These are phyloP conservation scores for Neurospora sp. DNA, from an alignment of 2,329 filamentous ascomycete species.

Conservation along the genomic window DNA sequence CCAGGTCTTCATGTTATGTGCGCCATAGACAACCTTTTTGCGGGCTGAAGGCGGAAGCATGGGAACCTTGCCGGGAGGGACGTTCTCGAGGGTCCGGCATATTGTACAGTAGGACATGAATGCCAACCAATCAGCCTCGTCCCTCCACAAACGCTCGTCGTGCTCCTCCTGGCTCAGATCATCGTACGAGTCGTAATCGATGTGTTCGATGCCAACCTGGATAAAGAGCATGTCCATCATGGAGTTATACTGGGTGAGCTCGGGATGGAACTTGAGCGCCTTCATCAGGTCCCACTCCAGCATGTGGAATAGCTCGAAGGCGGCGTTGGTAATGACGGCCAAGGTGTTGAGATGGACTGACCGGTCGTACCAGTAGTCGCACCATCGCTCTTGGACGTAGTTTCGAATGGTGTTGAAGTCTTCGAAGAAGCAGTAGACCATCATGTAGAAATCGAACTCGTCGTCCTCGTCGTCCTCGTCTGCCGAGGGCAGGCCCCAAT, in stretches of 20 bases:
- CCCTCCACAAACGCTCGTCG: slow-evolving; percentile 17
- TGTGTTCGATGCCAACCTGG: slow-evolving; percentile 19
- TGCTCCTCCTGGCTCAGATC: slow-evolving; percentile 12
- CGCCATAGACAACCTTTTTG: slow-evolving; percentile 13
- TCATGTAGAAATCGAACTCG: slow-evolving; percentile 23
- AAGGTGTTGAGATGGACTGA: slow-evolving; percentile 18
- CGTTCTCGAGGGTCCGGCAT: slow-evolving; percentile 7
- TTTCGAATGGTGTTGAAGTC: slow-evolving; percentile 24
- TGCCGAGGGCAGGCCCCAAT: slow-evolving; percentile 12
- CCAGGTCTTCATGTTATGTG: slow-evolving; percentile 10
- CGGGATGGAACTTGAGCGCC: slow-evolving; percentile 9
- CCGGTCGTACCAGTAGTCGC: slow-evolving; percentile 22
- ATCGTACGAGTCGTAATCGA: slow-evolving; percentile 19
- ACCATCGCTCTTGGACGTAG: slow-evolving; percentile 23
- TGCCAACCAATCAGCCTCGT: slow-evolving; percentile 22
- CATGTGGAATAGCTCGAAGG: slow-evolving; percentile 23
- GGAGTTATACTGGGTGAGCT: slow-evolving; percentile 14
- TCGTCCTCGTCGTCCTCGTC: slow-evolving; percentile 16
- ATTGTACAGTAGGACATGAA: slow-evolving; percentile 15
- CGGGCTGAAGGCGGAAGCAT: slow-evolving; percentile 9
- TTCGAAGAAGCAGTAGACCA: slow-evolving; percentile 26
- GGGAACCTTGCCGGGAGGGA: slow-evolving; percentile 19
- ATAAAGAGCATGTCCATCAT: slow-evolving; percentile 21
- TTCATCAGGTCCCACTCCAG: slow-evolving; percentile 19
- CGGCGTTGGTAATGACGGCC: slow-evolving; percentile 23